Percentiles rank a stretch among this genome's conserved stretches.
phyloP scores from a whole-genome alignment of 75 land plant species.

The Larix kaempferi region DNA sequence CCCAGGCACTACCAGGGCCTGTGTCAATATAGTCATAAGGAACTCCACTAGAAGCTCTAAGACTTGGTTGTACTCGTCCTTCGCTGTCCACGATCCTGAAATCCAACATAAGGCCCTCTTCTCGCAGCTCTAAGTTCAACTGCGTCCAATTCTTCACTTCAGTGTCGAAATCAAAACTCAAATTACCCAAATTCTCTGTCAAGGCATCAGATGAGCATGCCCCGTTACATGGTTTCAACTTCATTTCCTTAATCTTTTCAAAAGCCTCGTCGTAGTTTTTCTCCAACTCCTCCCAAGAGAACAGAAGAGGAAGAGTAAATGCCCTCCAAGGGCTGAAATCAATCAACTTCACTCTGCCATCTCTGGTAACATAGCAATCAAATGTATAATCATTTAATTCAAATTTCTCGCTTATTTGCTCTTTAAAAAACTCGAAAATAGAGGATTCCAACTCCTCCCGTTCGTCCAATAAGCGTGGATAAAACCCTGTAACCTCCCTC shows the following conservation, averaged over 20 bases:
- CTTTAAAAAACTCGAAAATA: slow-evolving; percentile 46
- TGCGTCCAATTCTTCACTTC: not conserved
- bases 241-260: slow-evolving; percentile 1
- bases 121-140: slow-evolving; percentile 10
- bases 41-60: slow-evolving; percentile 69
- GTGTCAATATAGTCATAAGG: slow-evolving; percentile 86
- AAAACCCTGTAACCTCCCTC: slow-evolving; percentile 83
- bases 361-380: slow-evolving; percentile 73
- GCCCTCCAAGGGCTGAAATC: slow-evolving; percentile 90
- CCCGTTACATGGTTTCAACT: not conserved
- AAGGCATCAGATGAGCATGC: not conserved
- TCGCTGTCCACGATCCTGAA: slow-evolving; percentile 76
- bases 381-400: slow-evolving; percentile 68
- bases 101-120: slow-evolving; percentile 29
- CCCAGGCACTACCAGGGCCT: slow-evolving; percentile 86
- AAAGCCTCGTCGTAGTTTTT: slow-evolving; percentile 8
- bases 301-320: slow-evolving; percentile 73
- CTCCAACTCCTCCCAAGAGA: slow-evolving; percentile 89
- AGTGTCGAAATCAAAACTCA: not conserved
- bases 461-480: slow-evolving; percentile 52
- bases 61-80: slow-evolving; percentile 70
- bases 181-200: not conserved
- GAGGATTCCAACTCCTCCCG: slow-evolving; percentile 19
- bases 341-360: slow-evolving; percentile 57
- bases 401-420: slow-evolving; percentile 45